Evolutionary conservation across 495 filamentous ascomycete species (phyloP).

Genomic region (Aspergillus panamensis): DNA sequence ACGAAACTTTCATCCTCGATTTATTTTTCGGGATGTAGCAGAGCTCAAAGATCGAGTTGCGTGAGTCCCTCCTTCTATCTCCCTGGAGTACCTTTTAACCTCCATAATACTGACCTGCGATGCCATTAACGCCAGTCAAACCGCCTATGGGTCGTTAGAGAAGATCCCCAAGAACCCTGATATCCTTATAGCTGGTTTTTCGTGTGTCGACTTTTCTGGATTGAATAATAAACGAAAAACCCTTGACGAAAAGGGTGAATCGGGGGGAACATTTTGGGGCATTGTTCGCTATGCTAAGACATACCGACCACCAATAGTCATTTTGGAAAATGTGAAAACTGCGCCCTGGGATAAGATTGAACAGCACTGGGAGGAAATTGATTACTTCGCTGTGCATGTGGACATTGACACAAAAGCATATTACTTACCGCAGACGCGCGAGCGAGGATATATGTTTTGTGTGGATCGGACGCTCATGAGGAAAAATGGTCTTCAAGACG

Average conservation of each 20-base stretch:
- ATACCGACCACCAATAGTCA: constrained; percentile 58
- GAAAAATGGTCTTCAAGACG: constrained; percentile 12
- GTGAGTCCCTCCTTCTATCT: constrained; percentile 44
- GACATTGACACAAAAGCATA: constrained; percentile 69
- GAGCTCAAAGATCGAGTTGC: constrained; percentile 55
- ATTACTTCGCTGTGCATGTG: constrained; percentile 49
- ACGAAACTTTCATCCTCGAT: constrained; percentile 60
- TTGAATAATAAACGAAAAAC: constrained; percentile 38
- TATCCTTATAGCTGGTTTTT: constrained; percentile 70
- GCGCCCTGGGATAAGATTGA: constrained; percentile 62
- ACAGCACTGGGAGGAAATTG: constrained; percentile 45
- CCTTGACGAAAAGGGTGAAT: constrained; percentile 59
- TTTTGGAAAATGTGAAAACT: constrained; percentile 69
- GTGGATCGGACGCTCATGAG: constrained; percentile 44
- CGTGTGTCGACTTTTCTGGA: constrained; percentile 68
- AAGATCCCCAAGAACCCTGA: constrained; percentile 60
- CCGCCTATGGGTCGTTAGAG: constrained; percentile 62
- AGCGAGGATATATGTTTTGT: constrained; percentile 68
- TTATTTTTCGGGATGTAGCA: constrained; percentile 67
- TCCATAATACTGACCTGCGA: constrained; percentile 22
- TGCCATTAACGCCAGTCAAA: constrained; percentile 46
- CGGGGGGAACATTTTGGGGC: constrained; percentile 64
- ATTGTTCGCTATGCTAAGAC: constrained; percentile 55
- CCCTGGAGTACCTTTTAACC: constrained; percentile 1
- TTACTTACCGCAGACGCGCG: constrained; percentile 76